phyloP scores from a whole-genome alignment of 805 yeast species.

The Jamesozyma gamospora region DNA sequence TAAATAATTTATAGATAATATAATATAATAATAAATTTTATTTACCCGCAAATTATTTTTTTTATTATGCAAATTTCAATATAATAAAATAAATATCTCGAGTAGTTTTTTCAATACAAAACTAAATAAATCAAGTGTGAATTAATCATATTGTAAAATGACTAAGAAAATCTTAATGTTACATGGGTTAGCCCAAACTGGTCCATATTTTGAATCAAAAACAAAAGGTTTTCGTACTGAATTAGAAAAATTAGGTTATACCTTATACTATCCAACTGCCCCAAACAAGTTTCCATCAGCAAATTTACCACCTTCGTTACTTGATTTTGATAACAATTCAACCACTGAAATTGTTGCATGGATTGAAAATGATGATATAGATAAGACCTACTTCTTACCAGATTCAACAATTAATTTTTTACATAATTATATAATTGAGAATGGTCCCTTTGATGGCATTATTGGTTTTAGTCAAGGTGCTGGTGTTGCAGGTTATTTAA shows the following conservation, averaged over 20 bases:
- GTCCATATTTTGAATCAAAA: conserved; percentile 69
- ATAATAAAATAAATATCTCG: too few species aligned
- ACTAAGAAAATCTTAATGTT: conserved; percentile 56
- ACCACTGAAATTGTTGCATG: conserved; percentile 42
- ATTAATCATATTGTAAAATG: conserved; percentile 12
- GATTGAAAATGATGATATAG: conserved; percentile 46
- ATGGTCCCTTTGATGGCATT: conserved; percentile 75
- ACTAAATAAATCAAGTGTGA: too few species aligned
- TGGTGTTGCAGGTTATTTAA: conserved; percentile 60
- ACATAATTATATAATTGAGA: conserved; percentile 38
- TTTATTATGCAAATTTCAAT: too few species aligned
- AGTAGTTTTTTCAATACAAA: too few species aligned
- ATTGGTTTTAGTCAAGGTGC: conserved; percentile 95
- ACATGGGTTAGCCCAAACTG: conserved; percentile 85
- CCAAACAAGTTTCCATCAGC: conserved; percentile 51
- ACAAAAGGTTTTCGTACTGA: conserved; percentile 76
- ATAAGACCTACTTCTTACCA: conserved; percentile 24
- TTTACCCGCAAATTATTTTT: too few species aligned
- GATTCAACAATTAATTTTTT: conserved; percentile 34
- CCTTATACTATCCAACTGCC: conserved; percentile 65
- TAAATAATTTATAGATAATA: too few species aligned
- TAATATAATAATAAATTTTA: too few species aligned
- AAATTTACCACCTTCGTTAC: conserved; percentile 52
- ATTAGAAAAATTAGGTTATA: conserved; percentile 48
- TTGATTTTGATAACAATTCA: conserved; percentile 17